Conservation (phyloP, 495 filamentous ascomycete genomes). For the Cercophora newfieldiana region DNA sequence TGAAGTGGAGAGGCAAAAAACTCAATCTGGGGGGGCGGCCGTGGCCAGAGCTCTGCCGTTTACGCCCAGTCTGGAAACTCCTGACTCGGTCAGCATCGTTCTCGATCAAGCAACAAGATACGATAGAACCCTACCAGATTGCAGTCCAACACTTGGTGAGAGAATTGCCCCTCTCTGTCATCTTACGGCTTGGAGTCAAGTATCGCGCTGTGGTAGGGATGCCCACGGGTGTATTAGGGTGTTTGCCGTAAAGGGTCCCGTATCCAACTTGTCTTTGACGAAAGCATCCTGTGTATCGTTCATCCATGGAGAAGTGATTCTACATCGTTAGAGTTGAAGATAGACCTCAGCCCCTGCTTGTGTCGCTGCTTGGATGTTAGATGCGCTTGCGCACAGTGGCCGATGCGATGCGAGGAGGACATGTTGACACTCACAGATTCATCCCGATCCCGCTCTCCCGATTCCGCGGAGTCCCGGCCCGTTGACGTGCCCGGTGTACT, state of each 20-base stretch:
- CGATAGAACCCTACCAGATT: neutral
- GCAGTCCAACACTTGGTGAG: neutral
- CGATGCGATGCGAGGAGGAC: neutral
- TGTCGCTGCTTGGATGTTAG: neutral
- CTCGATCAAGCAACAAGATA: too few relatives aligned
- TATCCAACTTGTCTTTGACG: neutral
- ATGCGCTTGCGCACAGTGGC: neutral
- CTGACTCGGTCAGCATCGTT: neutral
- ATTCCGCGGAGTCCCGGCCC: neutral
- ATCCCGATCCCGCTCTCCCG: constrained; percentile 15
- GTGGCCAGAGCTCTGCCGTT: neutral
- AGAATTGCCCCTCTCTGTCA: too few relatives aligned
- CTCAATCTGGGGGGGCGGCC: neutral
- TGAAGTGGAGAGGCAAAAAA: neutral
- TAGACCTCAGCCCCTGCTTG: constrained; percentile 28
- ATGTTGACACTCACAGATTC: constrained; percentile 25
- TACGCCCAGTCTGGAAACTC: neutral
- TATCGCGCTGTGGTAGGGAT: too few relatives aligned
- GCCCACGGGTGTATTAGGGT: too few relatives aligned
- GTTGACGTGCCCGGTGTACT: neutral
- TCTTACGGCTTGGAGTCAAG: too few relatives aligned
- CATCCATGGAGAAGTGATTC: constrained; percentile 29
- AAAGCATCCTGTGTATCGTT: neutral
- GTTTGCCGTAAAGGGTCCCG: too few relatives aligned
- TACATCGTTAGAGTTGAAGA: constrained; percentile 30